Evolutionary conservation across 192 early-diverging fungal species (phyloP), one percentile per base, ranked within the genome.

Genomic region (Phycomyces nitens): DNA sequence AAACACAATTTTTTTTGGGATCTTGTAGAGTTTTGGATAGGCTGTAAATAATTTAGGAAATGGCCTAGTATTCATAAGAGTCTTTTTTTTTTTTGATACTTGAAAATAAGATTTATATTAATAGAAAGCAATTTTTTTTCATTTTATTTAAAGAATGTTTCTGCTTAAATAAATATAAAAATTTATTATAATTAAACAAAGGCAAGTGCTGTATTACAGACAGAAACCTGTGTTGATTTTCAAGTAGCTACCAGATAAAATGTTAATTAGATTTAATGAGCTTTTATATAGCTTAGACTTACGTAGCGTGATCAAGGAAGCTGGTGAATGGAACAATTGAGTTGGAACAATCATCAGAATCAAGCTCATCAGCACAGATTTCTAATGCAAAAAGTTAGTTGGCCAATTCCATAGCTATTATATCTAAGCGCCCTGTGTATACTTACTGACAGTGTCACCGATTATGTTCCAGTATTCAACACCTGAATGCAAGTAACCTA

Each of bases 251-350:
- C 34, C 1, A 21, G 12, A 18, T 12, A 56, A n/a, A 18, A n/a
- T n/a, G 1, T 38, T 9, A 15, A 18, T 27, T 29, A 16, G 27
- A 10, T 16, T 56, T n/a, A n/a, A n/a, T n/a, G n/a, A n/a, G n/a
- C n/a, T n/a, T n/a, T n/a, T n/a, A n/a, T n/a, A n/a, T n/a, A n/a
- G n/a, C n/a, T n/a, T n/a, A n/a, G n/a, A n/a, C 58, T 60, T 60
- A 60, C 58, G 21, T 44, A 43, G 16, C 18, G 47, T 60, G 58
- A 23, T 60, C 58, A 24, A 20, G 22, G 26, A 60, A 15, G 12
- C 22, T 60, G 7, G 58, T 60, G 41, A 60, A 60, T 27, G 58
- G 58, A 47, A 60, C 58, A 24, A 60, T 60, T 0, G 58, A 60
- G 18, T 60, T 43, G 15, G 58, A 41, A n/a, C 58, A 60, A 27